Evolutionary conservation across 1,139 yeast species (phyloP), one percentile per base, ranked within the genome.

Genomic region (Magnusiomyces magnusii): DNA sequence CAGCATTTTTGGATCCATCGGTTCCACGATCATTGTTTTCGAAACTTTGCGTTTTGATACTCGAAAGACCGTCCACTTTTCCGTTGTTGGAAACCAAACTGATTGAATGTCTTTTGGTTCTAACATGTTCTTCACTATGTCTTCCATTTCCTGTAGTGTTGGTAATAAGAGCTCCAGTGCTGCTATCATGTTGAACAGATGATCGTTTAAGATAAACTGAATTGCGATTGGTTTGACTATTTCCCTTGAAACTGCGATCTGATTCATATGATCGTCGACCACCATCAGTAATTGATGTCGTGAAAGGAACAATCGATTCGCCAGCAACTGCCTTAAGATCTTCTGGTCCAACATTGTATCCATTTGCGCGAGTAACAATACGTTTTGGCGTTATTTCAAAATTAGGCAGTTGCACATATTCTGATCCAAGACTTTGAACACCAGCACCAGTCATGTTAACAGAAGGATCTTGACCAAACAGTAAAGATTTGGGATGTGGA

Each of bases 331-430:
- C 50, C 21, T 44, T 44, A n/a, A 53, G 27, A 44, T 53, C 55
- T 27, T 42, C 49, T 3, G 55, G 55, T 19, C 51, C 51, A 21
- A 54, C 60, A 19, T 54, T 66, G 54, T 68, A 69, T 17, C 72
- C 72, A 53, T 69, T 69, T 7, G 66, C 66, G 19, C 61, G 54
- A 2, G 69, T 69, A 27, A 69, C 64, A 28, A 68, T 66, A 41
- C 73, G 61, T 24, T 63, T 63, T 1, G 73, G 72, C 1, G 72
- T 70, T 21, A 70, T 61, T 56, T 70, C 73, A 28, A 70, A 60
- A 21, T 64, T 65, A 36, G 61, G 58, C 41, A 64, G 66, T 60
- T 7, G 66, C 3, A 21, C 27, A 17, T 44, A 59, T 1, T 56
- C 51, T n/a, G 69, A 53, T 13, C 51, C 50, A 17, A 58, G 21